Evolutionary conservation across 768 basidiomycete species (phyloP).

Genomic region (button mushroom (Agaricus bisporus)): DNA sequence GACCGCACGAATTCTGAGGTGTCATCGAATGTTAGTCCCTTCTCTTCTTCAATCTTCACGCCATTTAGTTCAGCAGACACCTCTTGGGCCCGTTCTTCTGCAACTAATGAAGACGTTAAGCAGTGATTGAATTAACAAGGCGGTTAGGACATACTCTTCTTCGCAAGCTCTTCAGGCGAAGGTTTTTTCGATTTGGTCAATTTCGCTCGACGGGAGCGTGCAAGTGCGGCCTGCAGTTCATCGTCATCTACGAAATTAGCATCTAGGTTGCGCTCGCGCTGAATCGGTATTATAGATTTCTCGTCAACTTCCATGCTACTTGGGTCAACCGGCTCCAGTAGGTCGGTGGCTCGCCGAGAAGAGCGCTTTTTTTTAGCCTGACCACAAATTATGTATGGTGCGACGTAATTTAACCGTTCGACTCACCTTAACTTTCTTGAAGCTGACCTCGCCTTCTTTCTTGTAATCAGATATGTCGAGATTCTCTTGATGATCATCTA

Average conservation of each 20-base stretch:
- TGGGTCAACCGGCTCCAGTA: constrained; percentile 34
- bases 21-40: constrained; percentile 85
- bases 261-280: constrained; percentile 68
- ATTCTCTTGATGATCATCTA: constrained; percentile 53
- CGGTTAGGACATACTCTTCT: constrained; percentile 47
- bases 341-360: constrained; percentile 56
- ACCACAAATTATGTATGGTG: neutral
- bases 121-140: neutral
- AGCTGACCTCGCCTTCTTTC: constrained; percentile 86
- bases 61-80: constrained; percentile 32
- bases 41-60: constrained; percentile 32
- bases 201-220: constrained; percentile 79
- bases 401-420: constrained; percentile 1
- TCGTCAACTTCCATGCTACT: constrained; percentile 78
- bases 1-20: constrained; percentile 95
- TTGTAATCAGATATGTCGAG: constrained; percentile 82
- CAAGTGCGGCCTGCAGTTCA: constrained; percentile 90
- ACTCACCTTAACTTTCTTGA: constrained; percentile 88
- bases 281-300: constrained; percentile 47
- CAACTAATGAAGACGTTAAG: constrained; percentile 39
- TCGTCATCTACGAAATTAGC: constrained; percentile 97
- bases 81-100: constrained; percentile 48
- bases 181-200: constrained; percentile 71
- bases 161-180: constrained; percentile 77
- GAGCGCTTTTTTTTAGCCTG: constrained; percentile 93